These are phyloP conservation scores for Vitis hybrid DNA, from an alignment of 177 flowering plant genomes.

Conservation along the genomic window DNA sequence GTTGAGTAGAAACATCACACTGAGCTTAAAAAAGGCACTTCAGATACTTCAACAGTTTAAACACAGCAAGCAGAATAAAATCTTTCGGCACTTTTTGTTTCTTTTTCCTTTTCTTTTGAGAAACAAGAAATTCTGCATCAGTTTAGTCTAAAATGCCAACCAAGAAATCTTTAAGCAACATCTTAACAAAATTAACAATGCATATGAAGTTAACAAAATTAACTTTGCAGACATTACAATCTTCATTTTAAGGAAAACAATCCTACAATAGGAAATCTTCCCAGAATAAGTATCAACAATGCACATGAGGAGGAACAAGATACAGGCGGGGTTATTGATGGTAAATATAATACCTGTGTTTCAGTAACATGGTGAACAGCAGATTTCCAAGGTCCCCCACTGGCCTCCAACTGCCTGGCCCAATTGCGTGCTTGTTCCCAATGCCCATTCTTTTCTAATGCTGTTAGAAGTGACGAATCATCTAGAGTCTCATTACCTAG, in stretches of 20 bases:
- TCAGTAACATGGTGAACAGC: slow-evolving; percentile 91
- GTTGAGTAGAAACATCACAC: background rate
- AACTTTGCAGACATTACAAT: too few species aligned
- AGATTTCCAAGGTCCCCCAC: slow-evolving; percentile 81
- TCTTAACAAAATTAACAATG: too few species aligned
- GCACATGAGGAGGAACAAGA: background rate
- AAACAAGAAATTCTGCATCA: too few species aligned
- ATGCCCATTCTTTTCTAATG: slow-evolving; percentile 70
- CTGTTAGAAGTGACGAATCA: slow-evolving; percentile 84
- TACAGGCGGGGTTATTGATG: background rate
- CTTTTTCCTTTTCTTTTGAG: too few species aligned
- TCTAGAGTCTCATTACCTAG: slow-evolving; percentile 77
- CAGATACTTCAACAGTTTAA: background rate
- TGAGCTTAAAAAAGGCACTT: background rate
- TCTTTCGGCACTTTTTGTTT: too few species aligned
- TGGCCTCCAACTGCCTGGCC: slow-evolving; percentile 92
- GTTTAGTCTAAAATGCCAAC: too few species aligned
- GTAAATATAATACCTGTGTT: slow-evolving; percentile 65
- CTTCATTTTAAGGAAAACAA: too few species aligned
- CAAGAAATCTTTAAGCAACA: too few species aligned
- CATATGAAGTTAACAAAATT: too few species aligned
- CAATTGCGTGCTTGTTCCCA: slow-evolving; percentile 99
- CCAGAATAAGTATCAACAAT: background rate
- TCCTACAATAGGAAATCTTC: background rate
- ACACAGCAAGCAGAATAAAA: background rate